Conservation (phyloP, 139 green algal species). For the Volvox reticuliferus region DNA sequence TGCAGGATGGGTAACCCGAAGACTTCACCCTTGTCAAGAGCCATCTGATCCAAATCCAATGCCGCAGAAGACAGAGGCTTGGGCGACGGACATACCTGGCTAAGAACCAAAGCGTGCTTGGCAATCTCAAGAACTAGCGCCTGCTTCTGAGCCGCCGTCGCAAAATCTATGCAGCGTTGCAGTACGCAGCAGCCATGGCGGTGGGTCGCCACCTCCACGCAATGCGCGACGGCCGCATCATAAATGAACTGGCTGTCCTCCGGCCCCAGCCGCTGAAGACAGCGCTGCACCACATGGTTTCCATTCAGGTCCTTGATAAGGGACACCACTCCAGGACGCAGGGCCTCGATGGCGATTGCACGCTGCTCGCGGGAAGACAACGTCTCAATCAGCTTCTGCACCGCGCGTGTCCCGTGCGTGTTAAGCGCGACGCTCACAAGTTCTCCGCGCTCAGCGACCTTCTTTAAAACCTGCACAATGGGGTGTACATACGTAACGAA, state of each 20-base stretch:
- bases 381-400: slow-evolving; percentile 97
- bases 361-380: slow-evolving; percentile 82
- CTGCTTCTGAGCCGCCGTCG: slow-evolving; percentile 82
- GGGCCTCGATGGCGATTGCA: slow-evolving; percentile 84
- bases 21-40: no score
- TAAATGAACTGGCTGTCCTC: slow-evolving; percentile 95
- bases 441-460: slow-evolving; percentile 80
- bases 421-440: slow-evolving; percentile 93
- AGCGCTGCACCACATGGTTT: slow-evolving; percentile 99
- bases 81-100: slow-evolving; percentile 69
- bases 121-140: slow-evolving; percentile 89
- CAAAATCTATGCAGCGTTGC: slow-evolving; percentile 99
- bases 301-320: slow-evolving; percentile 98
- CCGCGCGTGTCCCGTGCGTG: slow-evolving; percentile 96
- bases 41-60: no score
- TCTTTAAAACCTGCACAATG: slow-evolving; percentile 77
- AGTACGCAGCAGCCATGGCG: slow-evolving; percentile 99
- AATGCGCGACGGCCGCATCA: slow-evolving; percentile 86
- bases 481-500: no score
- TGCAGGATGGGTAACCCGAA: no score
- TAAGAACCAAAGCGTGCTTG: slow-evolving; percentile 86
- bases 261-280: slow-evolving; percentile 85
- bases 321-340: slow-evolving; percentile 89
- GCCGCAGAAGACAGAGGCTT: neutral
- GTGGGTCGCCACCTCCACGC: slow-evolving; percentile 96